Evolutionary conservation across 2,329 filamentous ascomycete genomes (phyloP), one percentile per base, ranked within the genome.

Genomic region (Fusarium coffeatum): DNA sequence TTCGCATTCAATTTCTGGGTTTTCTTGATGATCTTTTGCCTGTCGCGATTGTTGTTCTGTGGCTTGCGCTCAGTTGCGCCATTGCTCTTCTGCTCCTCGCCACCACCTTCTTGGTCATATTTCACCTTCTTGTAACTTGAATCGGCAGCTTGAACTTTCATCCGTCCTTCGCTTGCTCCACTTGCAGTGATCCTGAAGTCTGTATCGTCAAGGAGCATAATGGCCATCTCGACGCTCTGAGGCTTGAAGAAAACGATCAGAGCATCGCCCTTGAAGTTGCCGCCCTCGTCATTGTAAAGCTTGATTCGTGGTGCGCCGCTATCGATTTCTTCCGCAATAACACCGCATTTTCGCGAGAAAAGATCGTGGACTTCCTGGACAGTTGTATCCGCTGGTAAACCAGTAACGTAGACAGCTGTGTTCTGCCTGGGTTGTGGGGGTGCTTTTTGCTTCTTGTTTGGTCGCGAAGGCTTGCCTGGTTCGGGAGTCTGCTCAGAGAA

Each of bases 311-410:
- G 93, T 47, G 90, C 88, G 59, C 93, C 92, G 75, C 90, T 94
- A 76, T 98, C 94, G 70, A 97, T 94, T 80, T 97, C 93, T 80
- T 98, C 94, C 50, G 95, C 93, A 70, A 99, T 94, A 72, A 98
- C 92, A 64, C 94, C 94, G 76, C 89, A 97, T 78, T 93, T 95
- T 68, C 87, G 83, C 50, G 90, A 93, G 83, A 99, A 99, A 28
- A 93, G 85, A 25, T 93, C 88, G 72, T 92, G 87, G 18, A 99
- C 89, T 82, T 99, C 96, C 30, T 92, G 88, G 43, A 91, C 84
- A 1, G 91, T 93, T 45, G 89, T 91, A 78, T 98, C 93, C 41
- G 85, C 80, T 0, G 96, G 97, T 6, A 99, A 87, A 15, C 92
- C 93, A 7, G 94, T 97, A 49, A 98, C 92, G 82, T 95, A 99